Evolutionary conservation across 1,284 basidiomycete genomes (phyloP), one percentile per base, ranked within the genome.

Genomic region (Gymnopus androsaceus): DNA sequence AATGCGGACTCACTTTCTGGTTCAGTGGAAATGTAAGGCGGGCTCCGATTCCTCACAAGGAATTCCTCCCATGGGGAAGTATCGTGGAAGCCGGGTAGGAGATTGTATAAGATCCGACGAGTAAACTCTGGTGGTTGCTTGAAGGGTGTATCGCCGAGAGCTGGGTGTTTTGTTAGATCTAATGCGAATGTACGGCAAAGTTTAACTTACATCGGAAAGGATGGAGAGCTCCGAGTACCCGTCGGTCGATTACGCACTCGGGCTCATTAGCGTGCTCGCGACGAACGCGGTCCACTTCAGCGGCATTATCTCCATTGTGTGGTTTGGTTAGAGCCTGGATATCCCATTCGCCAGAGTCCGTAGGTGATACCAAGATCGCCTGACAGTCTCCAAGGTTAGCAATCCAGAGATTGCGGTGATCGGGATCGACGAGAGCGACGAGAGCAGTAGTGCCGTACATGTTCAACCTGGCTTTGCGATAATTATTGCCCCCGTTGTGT

Each of bases 381-480:
- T 86, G 83, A 66, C 87, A 88, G 64, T 89, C 87, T 4, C 87
- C 87, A 14, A 88, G 72, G 61, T 87, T 88, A 0, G 86, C 87
- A 30, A 88, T 71, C 85, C 87, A 89, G 12, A 89, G 69, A 59
- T 89, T 82, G 63, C 80, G 71, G 56, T 81, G 78, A 14, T 79
- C 73, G 42, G 85, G 85, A 67, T 89, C 87, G 28, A 87, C 75
- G 41, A 89, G 75, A 3, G 86, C 80, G 34, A 89, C 80, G 40
- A 89, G 76, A 4, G 83, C 85, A 2, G 87, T 90, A 2, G 85
- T 88, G 15, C 87, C 87, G 60, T 87, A 84, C 83, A 90, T 87
- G 65, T 85, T 87, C 40, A 87, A 71, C 47, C 82, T 70, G 14
- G 81, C 81, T 66, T 85, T 86, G 54, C 80, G 72, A 72, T 84